Conservation (phyloP, 805 yeast genomes). For the Jamesozyma piceae region DNA sequence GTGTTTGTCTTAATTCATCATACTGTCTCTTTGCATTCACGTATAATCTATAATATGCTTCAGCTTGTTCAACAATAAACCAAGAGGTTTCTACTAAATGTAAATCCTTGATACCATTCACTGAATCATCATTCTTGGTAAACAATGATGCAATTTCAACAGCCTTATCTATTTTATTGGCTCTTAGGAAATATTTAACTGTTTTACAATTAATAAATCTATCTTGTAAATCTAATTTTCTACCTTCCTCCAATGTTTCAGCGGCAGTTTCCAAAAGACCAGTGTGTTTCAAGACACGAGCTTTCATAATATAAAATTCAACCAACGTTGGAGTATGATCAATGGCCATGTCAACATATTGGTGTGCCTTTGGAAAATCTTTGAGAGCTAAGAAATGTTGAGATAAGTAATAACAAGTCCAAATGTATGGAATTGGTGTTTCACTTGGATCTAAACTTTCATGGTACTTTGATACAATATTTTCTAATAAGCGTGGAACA, state of each 20-base stretch:
- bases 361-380: conserved; percentile 45
- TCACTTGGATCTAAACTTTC: conserved; percentile 22
- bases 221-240: conserved; percentile 76
- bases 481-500: conserved; percentile 37
- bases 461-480: conserved; percentile 44
- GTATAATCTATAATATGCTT: conserved; percentile 61
- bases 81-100: conserved; percentile 87
- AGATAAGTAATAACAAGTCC: conserved; percentile 70
- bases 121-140: conserved; percentile 72
- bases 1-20: conserved; percentile 6
- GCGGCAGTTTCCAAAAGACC: conserved; percentile 59
- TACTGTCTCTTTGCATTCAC: conserved; percentile 25
- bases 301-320: conserved; percentile 73
- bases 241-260: conserved; percentile 55
- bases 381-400: conserved; percentile 61
- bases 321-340: conserved; percentile 74
- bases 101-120: conserved; percentile 79
- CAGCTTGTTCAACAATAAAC: conserved; percentile 80
- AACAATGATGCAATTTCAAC: conserved; percentile 65
- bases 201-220: conserved; percentile 84
- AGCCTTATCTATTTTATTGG: conserved; percentile 65
- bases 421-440: conserved; percentile 35
- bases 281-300: conserved; percentile 64
- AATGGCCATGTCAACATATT: conserved; percentile 52
- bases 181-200: conserved; percentile 72